A percentile compares a stretch with the other conserved stretches of the same genome.
Evolutionary conservation across 768 basidiomycete genomes (phyloP).

Genomic region (Leccinum variicolor): DNA sequence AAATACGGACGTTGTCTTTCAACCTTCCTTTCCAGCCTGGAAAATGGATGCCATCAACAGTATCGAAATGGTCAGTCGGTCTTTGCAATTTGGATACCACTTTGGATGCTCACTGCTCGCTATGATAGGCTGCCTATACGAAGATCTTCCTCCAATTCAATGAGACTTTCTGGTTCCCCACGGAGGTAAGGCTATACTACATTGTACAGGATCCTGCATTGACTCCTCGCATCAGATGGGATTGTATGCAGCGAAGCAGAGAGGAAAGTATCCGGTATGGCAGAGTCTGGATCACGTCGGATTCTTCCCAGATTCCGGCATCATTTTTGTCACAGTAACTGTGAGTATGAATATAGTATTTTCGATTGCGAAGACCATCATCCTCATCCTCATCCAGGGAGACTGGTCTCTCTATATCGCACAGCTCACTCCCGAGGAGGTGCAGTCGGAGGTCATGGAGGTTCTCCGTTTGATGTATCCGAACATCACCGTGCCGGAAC

Average conservation of each 20-base stretch:
- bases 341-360: slow-evolving; percentile 9
- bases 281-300: slow-evolving; percentile 56
- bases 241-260: slow-evolving; percentile 53
- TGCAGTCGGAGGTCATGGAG: slow-evolving; percentile 51
- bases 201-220: background rate
- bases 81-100: too few relatives aligned
- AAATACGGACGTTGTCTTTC: slow-evolving; percentile 54
- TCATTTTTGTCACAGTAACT: slow-evolving; percentile 33
- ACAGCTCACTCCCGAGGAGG: slow-evolving; percentile 41
- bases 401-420: slow-evolving; percentile 61
- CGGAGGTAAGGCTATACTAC: slow-evolving; percentile 29
- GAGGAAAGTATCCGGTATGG: slow-evolving; percentile 67
- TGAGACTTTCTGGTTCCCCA: slow-evolving; percentile 45
- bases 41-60: too few relatives aligned
- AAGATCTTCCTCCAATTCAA: too few relatives aligned
- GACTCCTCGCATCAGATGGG: slow-evolving; percentile 29
- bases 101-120: too few relatives aligned
- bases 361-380: background rate
- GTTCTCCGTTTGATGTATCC: slow-evolving; percentile 63
- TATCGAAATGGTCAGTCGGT: too few relatives aligned
- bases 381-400: slow-evolving; percentile 38
- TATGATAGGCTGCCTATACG: too few relatives aligned
- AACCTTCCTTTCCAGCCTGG: slow-evolving; percentile 45
- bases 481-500: slow-evolving; percentile 49
- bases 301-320: slow-evolving; percentile 59